A percentile compares a stretch with the other conserved stretches of the same genome.
phyloP scores from a whole-genome alignment of 2,329 filamentous ascomycete species.

The Talaromyces sp. region DNA sequence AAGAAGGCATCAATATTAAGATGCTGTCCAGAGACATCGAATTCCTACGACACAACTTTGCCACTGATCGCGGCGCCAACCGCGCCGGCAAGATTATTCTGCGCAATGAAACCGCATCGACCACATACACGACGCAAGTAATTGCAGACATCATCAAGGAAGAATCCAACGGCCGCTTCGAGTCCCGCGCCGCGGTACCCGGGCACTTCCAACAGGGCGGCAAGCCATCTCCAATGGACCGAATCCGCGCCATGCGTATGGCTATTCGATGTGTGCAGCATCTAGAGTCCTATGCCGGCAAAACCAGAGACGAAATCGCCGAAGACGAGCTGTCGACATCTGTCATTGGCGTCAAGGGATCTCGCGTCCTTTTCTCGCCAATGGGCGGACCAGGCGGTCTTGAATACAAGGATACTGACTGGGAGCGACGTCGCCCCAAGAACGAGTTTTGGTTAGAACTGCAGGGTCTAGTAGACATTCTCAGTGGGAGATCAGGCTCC shows the following conservation, averaged over 20 bases:
- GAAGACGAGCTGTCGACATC: slow-evolving; percentile 66
- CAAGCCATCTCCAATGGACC: slow-evolving; percentile 91
- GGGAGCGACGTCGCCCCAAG: slow-evolving; percentile 80
- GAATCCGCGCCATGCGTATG: slow-evolving; percentile 82
- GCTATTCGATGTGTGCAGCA: slow-evolving; percentile 93
- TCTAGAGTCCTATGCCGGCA: slow-evolving; percentile 69
- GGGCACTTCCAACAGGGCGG: slow-evolving; percentile 94
- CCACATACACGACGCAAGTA: slow-evolving; percentile 84
- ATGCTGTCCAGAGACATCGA: slow-evolving; percentile 90
- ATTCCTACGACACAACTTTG: slow-evolving; percentile 79
- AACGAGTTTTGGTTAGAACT: slow-evolving; percentile 78
- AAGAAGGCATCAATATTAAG: slow-evolving; percentile 88
- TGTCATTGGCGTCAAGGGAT: slow-evolving; percentile 90
- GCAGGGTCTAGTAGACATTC: slow-evolving; percentile 74
- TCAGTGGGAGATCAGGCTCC: slow-evolving; percentile 63
- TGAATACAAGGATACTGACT: slow-evolving; percentile 84
- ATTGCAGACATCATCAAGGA: slow-evolving; percentile 95
- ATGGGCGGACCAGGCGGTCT: slow-evolving; percentile 60
- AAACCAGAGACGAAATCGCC: slow-evolving; percentile 61
- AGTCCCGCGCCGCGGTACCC: slow-evolving; percentile 83
- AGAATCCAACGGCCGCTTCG: slow-evolving; percentile 86
- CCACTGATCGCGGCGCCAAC: slow-evolving; percentile 76
- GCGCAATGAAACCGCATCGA: slow-evolving; percentile 91
- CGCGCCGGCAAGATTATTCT: slow-evolving; percentile 90
- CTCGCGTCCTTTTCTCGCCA: slow-evolving; percentile 77